These are phyloP conservation scores for Hygrocybe coccinea DNA, from an alignment of 768 basidiomycete species.

Conservation along the genomic window DNA sequence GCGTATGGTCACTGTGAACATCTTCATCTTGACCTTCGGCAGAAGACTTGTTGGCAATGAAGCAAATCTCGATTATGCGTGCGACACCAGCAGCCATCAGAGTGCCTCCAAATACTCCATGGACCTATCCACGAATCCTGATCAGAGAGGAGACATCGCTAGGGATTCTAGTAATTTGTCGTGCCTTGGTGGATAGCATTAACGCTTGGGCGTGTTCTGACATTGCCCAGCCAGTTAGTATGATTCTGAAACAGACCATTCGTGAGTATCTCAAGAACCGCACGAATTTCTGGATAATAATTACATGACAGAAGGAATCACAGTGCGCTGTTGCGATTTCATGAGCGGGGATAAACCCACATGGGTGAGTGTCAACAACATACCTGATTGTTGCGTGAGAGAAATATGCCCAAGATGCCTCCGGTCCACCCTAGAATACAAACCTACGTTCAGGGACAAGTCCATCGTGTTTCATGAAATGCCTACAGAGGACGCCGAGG, in stretches of 20 bases:
- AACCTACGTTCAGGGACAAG: neutral
- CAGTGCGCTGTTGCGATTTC: slow-evolving; percentile 47
- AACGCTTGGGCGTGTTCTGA: slow-evolving; percentile 82
- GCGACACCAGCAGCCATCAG: slow-evolving; percentile 79
- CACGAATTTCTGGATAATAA: neutral
- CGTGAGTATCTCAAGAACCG: neutral
- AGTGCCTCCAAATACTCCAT: slow-evolving; percentile 77
- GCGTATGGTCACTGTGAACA: slow-evolving; percentile 60
- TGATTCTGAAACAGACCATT: slow-evolving; percentile 46
- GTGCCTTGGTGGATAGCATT: slow-evolving; percentile 77
- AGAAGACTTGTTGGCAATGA: slow-evolving; percentile 46
- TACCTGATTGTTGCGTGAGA: slow-evolving; percentile 74
- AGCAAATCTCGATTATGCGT: slow-evolving; percentile 81
- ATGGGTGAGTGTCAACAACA: slow-evolving; percentile 13
- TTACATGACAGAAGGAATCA: slow-evolving; percentile 38
- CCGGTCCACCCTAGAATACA: slow-evolving; percentile 79
- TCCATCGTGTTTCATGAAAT: neutral
- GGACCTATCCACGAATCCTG: slow-evolving; percentile 48
- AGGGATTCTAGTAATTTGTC: slow-evolving; percentile 2
- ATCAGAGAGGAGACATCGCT: neutral
- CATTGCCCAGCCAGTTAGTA: slow-evolving; percentile 94
- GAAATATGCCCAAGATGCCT: slow-evolving; percentile 80
- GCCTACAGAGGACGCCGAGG: slow-evolving; percentile 67
- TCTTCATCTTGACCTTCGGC: slow-evolving; percentile 42
- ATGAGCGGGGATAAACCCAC: slow-evolving; percentile 4